Percentiles rank a stretch among this genome's conserved stretches.
phyloP scores from a whole-genome alignment of 2,329 filamentous ascomycete species.

The Ophiocordyceps polyrhachis-furcata region DNA sequence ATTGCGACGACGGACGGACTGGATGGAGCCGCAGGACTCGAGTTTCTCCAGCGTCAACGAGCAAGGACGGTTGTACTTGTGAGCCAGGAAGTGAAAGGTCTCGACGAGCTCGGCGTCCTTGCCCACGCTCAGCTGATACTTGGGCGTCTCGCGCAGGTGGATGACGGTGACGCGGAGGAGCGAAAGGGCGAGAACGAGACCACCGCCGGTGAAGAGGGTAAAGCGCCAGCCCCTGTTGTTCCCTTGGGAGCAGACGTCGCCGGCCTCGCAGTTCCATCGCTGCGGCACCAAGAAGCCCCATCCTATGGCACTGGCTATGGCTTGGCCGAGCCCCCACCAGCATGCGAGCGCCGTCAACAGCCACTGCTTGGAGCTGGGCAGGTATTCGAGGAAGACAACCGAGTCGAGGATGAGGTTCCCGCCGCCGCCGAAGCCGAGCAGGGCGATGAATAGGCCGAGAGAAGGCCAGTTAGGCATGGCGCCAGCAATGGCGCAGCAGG shows the following conservation, averaged over 20 bases:
- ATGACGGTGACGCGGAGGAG: conserved; percentile 62
- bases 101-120: conserved; percentile 63
- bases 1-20: conserved; percentile 12
- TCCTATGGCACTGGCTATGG: conserved; percentile 23
- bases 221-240: conserved; percentile 49
- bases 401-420: conserved; percentile 33
- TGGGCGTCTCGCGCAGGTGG: conserved; percentile 50
- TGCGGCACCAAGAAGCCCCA: conserved; percentile 8
- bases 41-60: conserved; percentile 59
- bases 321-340: conserved; percentile 34
- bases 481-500: conserved; percentile 41
- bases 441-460: conserved; percentile 42
- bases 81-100: conserved; percentile 61
- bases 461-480: conserved; percentile 47
- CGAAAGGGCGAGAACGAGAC: conserved; percentile 61
- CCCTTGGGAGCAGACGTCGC: conserved; percentile 9
- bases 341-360: conserved; percentile 24
- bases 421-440: conserved; percentile 41
- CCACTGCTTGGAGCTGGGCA: conserved; percentile 27
- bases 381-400: conserved; percentile 32
- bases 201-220: conserved; percentile 51
- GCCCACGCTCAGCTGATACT: conserved; percentile 49
- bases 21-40: conserved; percentile 31
- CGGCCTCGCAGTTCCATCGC: background rate
- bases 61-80: conserved; percentile 48